Conservation (phyloP, 768 basidiomycete genomes). For the Termitomyces sp. region DNA sequence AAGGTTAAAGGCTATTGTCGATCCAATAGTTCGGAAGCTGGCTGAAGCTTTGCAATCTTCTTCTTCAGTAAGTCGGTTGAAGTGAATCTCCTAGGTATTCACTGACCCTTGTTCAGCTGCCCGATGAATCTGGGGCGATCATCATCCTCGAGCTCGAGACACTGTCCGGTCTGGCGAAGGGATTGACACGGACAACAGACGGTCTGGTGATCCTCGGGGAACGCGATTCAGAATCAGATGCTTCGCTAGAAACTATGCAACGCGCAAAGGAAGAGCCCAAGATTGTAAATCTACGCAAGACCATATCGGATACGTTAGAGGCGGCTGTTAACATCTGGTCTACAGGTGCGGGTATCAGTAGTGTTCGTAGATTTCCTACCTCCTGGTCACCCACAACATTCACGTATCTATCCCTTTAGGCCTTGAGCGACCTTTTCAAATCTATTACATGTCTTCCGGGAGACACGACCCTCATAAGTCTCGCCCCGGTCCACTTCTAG, state of each 20-base stretch:
- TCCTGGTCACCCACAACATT: background rate
- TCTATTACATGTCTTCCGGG: constrained; percentile 78
- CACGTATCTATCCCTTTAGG: constrained; percentile 31
- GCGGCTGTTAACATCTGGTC: constrained; percentile 72
- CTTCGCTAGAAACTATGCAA: constrained; percentile 49
- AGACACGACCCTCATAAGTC: constrained; percentile 72
- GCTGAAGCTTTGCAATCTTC: constrained; percentile 54
- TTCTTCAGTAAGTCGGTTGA: constrained; percentile 30
- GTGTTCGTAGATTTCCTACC: constrained; percentile 43
- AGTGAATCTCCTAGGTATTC: background rate
- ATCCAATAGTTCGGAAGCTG: constrained; percentile 68
- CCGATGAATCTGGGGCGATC: constrained; percentile 62
- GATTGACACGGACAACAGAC: constrained; percentile 75
- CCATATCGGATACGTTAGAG: constrained; percentile 54
- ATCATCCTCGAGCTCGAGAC: constrained; percentile 74
- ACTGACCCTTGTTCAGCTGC: constrained; percentile 38
- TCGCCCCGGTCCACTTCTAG: constrained; percentile 82
- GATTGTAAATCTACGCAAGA: constrained; percentile 56
- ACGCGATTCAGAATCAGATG: constrained; percentile 43
- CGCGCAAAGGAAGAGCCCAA: constrained; percentile 58
- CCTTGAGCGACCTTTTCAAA: constrained; percentile 77
- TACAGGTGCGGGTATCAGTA: constrained; percentile 67
- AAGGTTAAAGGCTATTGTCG: constrained; percentile 56
- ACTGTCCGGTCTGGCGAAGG: constrained; percentile 80
- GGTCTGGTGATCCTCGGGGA: constrained; percentile 52